Conservation (phyloP, 352 stramenopile species). For the Sclerospora graminicola region DNA sequence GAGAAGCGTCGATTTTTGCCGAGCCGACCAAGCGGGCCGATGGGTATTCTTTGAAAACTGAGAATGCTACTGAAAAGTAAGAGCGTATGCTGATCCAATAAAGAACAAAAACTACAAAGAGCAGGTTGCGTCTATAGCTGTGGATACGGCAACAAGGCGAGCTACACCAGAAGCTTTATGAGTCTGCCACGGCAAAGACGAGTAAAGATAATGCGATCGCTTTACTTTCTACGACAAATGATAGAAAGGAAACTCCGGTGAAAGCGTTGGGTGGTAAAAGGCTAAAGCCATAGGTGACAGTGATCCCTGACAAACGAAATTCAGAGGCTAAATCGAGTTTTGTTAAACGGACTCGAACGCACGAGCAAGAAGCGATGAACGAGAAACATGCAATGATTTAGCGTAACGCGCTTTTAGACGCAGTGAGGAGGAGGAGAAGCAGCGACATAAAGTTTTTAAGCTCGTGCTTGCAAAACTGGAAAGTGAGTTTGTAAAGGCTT, state of each 20-base stretch:
- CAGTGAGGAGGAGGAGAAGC: constrained; percentile 18
- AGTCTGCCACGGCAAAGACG: constrained; percentile 6
- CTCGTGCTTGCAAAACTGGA: constrained; percentile 18
- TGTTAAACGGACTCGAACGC: constrained; percentile 7
- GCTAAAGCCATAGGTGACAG: not conserved
- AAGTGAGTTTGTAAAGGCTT: constrained; percentile 30
- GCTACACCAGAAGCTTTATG: not conserved
- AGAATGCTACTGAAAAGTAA: constrained; percentile 7
- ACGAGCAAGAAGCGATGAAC: constrained; percentile 3
- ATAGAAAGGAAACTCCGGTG: not conserved
- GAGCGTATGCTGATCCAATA: not conserved
- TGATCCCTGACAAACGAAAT: constrained; percentile 9
- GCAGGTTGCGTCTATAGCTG: not conserved
- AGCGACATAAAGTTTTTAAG: constrained; percentile 16
- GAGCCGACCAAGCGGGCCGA: no score
- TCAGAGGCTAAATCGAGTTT: constrained; percentile 2
- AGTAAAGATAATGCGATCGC: constrained; percentile 3
- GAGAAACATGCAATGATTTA: constrained; percentile 8
- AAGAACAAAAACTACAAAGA: constrained; percentile 1
- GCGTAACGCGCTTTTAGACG: constrained; percentile 18
- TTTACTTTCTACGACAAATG: not conserved
- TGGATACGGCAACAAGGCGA: constrained; percentile 5
- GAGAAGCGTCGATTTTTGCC: no score
- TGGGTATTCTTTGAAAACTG: not conserved
- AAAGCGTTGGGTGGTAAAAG: not conserved